Percentiles rank a stretch among this genome's conserved stretches.
Conservation (phyloP, 352 stramenopile species). For the Phytopythium ostracodes region DNA sequence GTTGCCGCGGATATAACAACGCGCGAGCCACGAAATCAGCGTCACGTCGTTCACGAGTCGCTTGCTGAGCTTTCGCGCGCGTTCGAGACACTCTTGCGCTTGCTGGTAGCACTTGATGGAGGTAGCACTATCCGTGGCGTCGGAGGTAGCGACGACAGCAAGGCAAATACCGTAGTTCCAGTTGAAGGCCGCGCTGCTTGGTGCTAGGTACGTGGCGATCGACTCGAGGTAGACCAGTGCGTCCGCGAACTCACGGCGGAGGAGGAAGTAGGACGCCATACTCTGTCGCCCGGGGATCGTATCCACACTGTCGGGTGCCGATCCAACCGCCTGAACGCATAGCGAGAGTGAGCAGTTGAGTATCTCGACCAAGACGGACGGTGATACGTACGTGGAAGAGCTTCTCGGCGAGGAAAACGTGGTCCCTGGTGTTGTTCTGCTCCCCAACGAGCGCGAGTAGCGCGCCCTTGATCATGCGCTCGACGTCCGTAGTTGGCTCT, state of each 20-base stretch:
- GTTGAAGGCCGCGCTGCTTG: conserved; percentile 46
- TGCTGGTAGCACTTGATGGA: conserved; percentile 24
- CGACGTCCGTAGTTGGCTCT: conserved; percentile 32
- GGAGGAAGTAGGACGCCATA: conserved; percentile 67
- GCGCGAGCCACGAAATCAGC: conserved; percentile 51
- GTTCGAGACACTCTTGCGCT: conserved; percentile 48
- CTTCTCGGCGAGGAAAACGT: conserved; percentile 73
- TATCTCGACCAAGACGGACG: neutral
- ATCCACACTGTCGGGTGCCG: conserved; percentile 39
- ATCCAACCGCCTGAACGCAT: conserved; percentile 29
- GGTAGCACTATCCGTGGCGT: neutral
- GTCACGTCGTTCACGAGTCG: neutral
- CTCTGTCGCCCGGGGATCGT: conserved; percentile 66
- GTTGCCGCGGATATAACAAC: conserved; percentile 41
- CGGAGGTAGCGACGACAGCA: conserved; percentile 22
- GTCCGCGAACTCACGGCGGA: conserved; percentile 62
- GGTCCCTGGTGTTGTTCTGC: conserved; percentile 51
- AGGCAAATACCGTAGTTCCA: conserved; percentile 75
- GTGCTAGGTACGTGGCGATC: conserved; percentile 46
- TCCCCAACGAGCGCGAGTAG: conserved; percentile 59
- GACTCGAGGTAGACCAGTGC: conserved; percentile 69
- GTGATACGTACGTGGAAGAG: conserved; percentile 40
- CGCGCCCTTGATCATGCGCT: conserved; percentile 56
- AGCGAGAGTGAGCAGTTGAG: neutral
- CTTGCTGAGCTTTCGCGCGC: conserved; percentile 25